These are phyloP conservation scores for Pseudogymnoascus verrucosus DNA, from an alignment of 2,329 filamentous ascomycete genomes.

Conservation along the genomic window DNA sequence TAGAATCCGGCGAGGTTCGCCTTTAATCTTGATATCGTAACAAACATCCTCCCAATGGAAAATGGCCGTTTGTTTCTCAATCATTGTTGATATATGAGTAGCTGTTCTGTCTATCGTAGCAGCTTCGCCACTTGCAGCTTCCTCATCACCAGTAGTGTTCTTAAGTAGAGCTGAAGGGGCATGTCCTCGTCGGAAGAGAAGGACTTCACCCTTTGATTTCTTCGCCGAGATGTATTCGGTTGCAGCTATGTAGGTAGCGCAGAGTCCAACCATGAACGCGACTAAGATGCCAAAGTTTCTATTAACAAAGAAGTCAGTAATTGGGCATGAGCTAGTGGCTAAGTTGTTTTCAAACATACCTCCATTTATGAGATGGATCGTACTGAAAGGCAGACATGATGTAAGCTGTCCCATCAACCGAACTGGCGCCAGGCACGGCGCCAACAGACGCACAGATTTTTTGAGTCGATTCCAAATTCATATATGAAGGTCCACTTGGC, in stretches of 20 bases:
- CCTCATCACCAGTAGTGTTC: neutral
- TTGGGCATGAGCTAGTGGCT: constrained; percentile 50
- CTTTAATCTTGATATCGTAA: constrained; percentile 58
- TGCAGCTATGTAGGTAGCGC: constrained; percentile 55
- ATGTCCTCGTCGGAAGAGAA: constrained; percentile 63
- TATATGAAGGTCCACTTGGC: constrained; percentile 34
- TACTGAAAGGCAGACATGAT: constrained; percentile 46
- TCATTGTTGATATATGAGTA: constrained; percentile 34
- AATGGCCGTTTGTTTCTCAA: constrained; percentile 53
- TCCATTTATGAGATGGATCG: constrained; percentile 19
- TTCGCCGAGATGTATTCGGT: constrained; percentile 54
- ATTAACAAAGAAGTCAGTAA: constrained; percentile 63
- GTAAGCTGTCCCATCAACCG: constrained; percentile 51
- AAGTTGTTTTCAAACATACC: constrained; percentile 29
- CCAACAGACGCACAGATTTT: constrained; percentile 51
- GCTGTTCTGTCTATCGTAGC: constrained; percentile 14
- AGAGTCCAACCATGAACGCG: constrained; percentile 68
- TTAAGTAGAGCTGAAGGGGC: constrained; percentile 25
- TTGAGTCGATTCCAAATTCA: constrained; percentile 35
- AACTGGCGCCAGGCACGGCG: constrained; percentile 44
- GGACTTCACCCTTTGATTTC: constrained; percentile 69
- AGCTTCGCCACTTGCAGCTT: constrained; percentile 15
- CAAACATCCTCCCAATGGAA: constrained; percentile 67
- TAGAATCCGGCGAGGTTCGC: constrained; percentile 59
- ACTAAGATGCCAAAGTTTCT: constrained; percentile 70